Percentiles rank a stretch among this genome's conserved stretches.
These are phyloP conservation scores for Xylaria polymorpha DNA, from an alignment of 2,329 filamentous ascomycete genomes.

Conservation along the genomic window DNA sequence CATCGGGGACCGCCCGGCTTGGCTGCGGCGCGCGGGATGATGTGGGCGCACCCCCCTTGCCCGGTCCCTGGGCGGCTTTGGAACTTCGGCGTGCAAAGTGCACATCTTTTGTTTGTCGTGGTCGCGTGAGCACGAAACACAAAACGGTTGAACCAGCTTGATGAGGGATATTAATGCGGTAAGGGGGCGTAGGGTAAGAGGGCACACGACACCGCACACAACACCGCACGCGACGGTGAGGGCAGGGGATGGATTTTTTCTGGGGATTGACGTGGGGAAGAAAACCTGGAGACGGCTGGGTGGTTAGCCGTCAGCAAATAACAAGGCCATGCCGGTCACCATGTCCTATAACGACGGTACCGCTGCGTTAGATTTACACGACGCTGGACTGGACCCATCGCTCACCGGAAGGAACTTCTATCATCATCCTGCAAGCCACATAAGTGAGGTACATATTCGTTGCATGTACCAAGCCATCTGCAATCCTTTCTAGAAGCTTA, in stretches of 20 bases:
- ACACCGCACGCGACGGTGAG: constrained; percentile 28
- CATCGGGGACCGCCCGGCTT: constrained; percentile 28
- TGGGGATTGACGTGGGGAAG: constrained; percentile 35
- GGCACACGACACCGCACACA: background rate
- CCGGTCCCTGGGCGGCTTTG: constrained; percentile 12
- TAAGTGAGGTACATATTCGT: constrained; percentile 27
- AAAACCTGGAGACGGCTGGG: constrained; percentile 32
- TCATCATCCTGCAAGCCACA: constrained; percentile 26
- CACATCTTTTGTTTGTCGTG: constrained; percentile 13
- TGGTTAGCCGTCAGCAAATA: constrained; percentile 16
- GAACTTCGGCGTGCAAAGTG: constrained; percentile 15
- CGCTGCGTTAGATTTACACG: constrained; percentile 26
- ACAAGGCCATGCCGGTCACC: constrained; percentile 17
- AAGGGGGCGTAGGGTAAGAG: constrained; percentile 27
- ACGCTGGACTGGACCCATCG: constrained; percentile 19
- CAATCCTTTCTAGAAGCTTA: constrained; percentile 30
- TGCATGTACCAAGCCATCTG: constrained; percentile 13
- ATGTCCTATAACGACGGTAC: constrained; percentile 26
- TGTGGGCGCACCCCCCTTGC: constrained; percentile 23
- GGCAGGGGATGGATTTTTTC: constrained; percentile 23
- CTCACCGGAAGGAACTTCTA: constrained; percentile 15
- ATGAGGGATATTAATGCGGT: constrained; percentile 22
- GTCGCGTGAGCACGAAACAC: constrained; percentile 33
- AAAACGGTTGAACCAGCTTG: constrained; percentile 6
- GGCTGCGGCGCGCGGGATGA: constrained; percentile 33